A percentile compares a stretch with the other conserved stretches of the same genome.
Evolutionary conservation across 2,329 filamentous ascomycete species (phyloP).

Genomic region (Fusarium coffeatum): DNA sequence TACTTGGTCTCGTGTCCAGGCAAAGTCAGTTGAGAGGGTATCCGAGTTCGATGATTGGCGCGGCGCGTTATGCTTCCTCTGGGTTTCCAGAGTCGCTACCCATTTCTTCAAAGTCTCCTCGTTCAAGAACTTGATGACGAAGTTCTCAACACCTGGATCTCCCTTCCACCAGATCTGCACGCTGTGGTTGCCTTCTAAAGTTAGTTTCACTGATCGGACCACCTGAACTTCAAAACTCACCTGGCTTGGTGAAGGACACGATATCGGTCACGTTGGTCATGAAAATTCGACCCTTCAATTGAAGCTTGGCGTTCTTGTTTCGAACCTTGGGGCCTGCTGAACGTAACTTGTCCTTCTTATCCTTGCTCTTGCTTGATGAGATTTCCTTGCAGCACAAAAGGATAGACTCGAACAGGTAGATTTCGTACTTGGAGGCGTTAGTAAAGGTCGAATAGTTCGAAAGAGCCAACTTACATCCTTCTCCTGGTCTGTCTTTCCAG

Average conservation of each 20-base stretch:
- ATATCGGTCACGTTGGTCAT: slow-evolving; percentile 99
- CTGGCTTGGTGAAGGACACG: slow-evolving; percentile 86
- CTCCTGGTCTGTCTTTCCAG: slow-evolving; percentile 88
- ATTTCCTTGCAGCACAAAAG: slow-evolving; percentile 97
- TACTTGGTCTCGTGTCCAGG: slow-evolving; percentile 78
- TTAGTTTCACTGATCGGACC: slow-evolving; percentile 43
- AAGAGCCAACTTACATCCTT: slow-evolving; percentile 75
- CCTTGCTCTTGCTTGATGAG: slow-evolving; percentile 83
- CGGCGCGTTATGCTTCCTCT: slow-evolving; percentile 72
- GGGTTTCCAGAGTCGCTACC: slow-evolving; percentile 81
- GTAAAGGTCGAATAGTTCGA: slow-evolving; percentile 38
- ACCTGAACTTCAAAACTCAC: slow-evolving; percentile 61
- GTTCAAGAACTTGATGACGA: slow-evolving; percentile 91
- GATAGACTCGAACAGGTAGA: slow-evolving; percentile 96
- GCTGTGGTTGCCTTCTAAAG: slow-evolving; percentile 80
- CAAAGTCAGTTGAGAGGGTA: slow-evolving; percentile 76
- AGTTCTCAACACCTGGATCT: slow-evolving; percentile 94
- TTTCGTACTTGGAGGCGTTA: slow-evolving; percentile 79
- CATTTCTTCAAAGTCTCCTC: slow-evolving; percentile 96
- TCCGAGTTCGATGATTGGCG: slow-evolving; percentile 61
- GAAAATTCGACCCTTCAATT: slow-evolving; percentile 96
- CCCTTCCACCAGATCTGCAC: slow-evolving; percentile 99
- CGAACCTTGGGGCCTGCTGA: slow-evolving; percentile 66
- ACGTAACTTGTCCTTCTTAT: slow-evolving; percentile 75
- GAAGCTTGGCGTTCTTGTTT: slow-evolving; percentile 81